These are phyloP conservation scores for Musa beccarii DNA, from an alignment of 176 grass and related monocot species.

Conservation along the genomic window DNA sequence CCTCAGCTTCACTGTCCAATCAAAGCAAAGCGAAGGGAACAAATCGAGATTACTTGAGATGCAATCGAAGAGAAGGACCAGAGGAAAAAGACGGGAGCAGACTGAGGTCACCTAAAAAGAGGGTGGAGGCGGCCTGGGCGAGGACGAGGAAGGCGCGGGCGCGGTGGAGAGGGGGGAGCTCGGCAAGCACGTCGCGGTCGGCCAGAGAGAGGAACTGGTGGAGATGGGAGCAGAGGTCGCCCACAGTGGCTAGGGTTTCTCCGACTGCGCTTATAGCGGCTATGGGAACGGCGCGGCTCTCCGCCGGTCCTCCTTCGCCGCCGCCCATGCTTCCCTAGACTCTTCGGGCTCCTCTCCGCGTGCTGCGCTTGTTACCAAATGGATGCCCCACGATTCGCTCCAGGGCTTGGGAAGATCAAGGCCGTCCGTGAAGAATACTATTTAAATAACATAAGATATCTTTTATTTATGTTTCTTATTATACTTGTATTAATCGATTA, in stretches of 20 bases:
- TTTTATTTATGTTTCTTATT: too few relatives aligned
- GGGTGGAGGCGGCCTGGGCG: slow-evolving; percentile 50
- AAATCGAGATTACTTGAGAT: neutral
- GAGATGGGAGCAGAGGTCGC: slow-evolving; percentile 50
- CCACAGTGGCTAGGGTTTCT: slow-evolving; percentile 43
- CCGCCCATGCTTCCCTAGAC: neutral
- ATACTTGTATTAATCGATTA: too few relatives aligned
- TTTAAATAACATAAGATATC: too few relatives aligned
- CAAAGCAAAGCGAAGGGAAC: neutral
- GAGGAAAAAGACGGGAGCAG: neutral
- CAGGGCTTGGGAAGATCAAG: neutral
- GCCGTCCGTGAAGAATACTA: neutral
- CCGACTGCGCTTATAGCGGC: slow-evolving; percentile 25
- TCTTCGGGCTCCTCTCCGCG: neutral
- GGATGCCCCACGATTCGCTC: neutral
- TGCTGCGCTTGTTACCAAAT: neutral
- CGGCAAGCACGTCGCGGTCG: slow-evolving; percentile 48
- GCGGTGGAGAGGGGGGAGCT: slow-evolving; percentile 52
- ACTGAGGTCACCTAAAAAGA: slow-evolving; percentile 31
- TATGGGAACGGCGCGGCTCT: slow-evolving; percentile 31
- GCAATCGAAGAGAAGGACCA: neutral
- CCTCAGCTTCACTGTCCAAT: slow-evolving; percentile 51
- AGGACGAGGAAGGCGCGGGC: slow-evolving; percentile 61
- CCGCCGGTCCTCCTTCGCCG: slow-evolving; percentile 19
- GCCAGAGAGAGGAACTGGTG: slow-evolving; percentile 42